Conservation (phyloP, 257 asterid species). For the Solanum sparsipilum region DNA sequence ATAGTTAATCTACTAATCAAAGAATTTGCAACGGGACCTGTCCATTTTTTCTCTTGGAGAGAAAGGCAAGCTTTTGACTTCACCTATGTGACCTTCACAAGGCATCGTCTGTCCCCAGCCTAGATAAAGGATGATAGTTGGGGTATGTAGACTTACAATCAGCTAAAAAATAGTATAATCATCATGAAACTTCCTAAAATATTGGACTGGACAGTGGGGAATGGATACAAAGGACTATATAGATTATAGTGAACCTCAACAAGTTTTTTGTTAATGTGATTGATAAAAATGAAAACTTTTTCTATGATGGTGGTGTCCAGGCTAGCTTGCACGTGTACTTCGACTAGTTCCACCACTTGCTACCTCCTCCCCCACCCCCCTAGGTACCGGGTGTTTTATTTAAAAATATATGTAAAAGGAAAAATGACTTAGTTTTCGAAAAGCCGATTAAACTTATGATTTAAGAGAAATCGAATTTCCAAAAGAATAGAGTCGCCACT, state of each 20-base stretch:
- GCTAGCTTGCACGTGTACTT: no score
- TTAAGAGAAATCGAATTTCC: no score
- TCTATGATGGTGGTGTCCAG: neutral
- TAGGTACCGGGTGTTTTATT: no score
- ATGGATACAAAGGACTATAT: neutral
- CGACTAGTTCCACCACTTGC: no score
- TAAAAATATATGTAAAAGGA: no score
- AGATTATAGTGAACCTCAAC: neutral
- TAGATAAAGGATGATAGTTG: neutral
- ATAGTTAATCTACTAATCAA: neutral
- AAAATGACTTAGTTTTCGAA: no score
- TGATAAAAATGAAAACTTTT: neutral
- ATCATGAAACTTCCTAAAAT: neutral
- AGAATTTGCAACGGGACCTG: neutral
- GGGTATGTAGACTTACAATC: neutral
- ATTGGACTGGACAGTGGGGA: neutral
- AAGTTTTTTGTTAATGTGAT: neutral
- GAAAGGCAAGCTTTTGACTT: neutral
- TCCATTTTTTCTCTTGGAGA: neutral
- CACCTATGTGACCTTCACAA: neutral
- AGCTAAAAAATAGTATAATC: neutral
- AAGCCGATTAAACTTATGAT: no score
- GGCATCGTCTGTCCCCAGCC: no score
- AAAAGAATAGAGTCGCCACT: no score
- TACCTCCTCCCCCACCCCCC: no score